Evolutionary conservation across 2,329 filamentous ascomycete species (phyloP).

Genomic region (Aspergillus calidoustus): DNA sequence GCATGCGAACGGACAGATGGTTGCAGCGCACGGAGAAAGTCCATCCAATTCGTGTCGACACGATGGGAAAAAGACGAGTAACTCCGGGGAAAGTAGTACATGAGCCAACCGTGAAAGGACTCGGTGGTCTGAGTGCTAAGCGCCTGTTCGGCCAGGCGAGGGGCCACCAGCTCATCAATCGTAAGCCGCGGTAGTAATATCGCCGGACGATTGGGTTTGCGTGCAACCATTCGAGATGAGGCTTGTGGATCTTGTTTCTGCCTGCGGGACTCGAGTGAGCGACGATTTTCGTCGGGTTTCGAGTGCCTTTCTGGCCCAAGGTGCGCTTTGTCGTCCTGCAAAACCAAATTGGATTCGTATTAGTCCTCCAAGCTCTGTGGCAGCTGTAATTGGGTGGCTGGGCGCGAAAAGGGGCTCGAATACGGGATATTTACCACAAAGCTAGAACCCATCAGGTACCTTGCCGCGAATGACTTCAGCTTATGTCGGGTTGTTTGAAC

Average conservation of each 20-base stretch:
- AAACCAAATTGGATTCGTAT: not conserved
- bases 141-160: constrained; percentile 12
- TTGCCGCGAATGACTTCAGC: too few species aligned
- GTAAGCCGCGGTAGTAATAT: not conserved
- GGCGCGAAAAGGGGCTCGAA: not conserved
- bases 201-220: not conserved
- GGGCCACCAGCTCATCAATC: constrained; percentile 15
- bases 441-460: not conserved
- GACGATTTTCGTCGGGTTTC: not conserved
- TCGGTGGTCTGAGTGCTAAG: constrained; percentile 17
- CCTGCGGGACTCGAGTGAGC: not conserved
- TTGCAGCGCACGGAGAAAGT: constrained; percentile 12
- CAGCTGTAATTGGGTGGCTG: not conserved
- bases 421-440: not conserved
- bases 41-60: constrained; percentile 19
- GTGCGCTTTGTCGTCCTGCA: not conserved
- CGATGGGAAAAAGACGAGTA: constrained; percentile 1
- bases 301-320: not conserved
- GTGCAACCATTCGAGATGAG: not conserved
- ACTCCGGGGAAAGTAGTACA: constrained; percentile 15
- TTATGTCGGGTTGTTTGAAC: too few species aligned
- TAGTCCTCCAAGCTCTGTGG: not conserved
- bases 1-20: constrained; percentile 8
- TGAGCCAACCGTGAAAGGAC: constrained; percentile 13
- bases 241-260: not conserved